Evolutionary conservation across 345 rosid genomes (phyloP).

Genomic region (Rhizophora apiculata): DNA sequence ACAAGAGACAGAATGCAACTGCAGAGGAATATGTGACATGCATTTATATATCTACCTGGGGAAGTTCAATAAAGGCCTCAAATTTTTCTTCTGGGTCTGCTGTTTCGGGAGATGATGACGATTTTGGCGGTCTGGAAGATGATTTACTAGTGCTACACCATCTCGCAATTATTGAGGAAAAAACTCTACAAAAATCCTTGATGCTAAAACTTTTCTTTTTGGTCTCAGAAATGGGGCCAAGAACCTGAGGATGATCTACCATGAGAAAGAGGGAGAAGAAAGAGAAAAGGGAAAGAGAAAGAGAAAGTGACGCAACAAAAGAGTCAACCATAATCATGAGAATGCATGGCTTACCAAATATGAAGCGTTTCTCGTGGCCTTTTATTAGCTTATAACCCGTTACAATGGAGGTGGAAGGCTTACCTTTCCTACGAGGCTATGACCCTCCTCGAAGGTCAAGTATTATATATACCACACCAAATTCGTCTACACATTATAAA

Average conservation of each 20-base stretch:
- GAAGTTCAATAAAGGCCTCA: background rate
- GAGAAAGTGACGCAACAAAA: background rate
- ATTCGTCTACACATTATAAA: too few relatives aligned
- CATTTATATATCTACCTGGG: background rate
- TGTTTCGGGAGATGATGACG: background rate
- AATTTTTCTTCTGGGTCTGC: too few relatives aligned
- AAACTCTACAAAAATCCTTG: conserved; percentile 16
- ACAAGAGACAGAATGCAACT: too few relatives aligned
- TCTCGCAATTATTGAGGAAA: conserved; percentile 1
- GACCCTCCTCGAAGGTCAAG: too few relatives aligned
- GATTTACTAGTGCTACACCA: conserved; percentile 2
- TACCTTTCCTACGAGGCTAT: too few relatives aligned
- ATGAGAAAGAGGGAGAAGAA: conserved; percentile 2
- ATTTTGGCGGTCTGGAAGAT: background rate
- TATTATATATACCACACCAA: too few relatives aligned
- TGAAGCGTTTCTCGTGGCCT: conserved; percentile 20
- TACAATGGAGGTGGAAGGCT: background rate
- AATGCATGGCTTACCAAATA: conserved; percentile 1
- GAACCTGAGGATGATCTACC: background rate
- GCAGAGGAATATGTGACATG: background rate
- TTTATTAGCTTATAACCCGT: conserved; percentile 25
- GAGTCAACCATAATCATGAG: background rate
- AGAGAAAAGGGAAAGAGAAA: background rate
- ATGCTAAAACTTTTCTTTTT: background rate
- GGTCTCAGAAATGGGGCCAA: background rate